These are phyloP conservation scores for Calocybe indica DNA, from an alignment of 768 basidiomycete species.

Conservation along the genomic window DNA sequence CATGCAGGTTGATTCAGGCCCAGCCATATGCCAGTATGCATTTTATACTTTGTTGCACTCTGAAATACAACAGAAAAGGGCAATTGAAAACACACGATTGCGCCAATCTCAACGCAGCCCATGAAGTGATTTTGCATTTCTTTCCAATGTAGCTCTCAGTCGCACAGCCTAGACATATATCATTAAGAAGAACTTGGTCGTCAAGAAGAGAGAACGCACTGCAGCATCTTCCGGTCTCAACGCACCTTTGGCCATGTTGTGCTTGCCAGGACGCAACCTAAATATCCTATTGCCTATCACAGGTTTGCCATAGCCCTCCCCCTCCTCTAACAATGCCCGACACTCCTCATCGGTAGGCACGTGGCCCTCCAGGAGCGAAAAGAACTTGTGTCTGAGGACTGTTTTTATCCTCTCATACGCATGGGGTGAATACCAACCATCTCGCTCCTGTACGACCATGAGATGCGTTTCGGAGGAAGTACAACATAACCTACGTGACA, in stretches of 20 bases:
- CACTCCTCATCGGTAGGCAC: constrained; percentile 72
- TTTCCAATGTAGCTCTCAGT: constrained; percentile 59
- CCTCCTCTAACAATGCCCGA: constrained; percentile 47
- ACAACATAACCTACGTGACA: constrained; percentile 57
- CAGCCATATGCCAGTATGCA: neutral
- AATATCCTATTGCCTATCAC: constrained; percentile 37
- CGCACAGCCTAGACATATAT: constrained; percentile 49
- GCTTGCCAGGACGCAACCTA: constrained; percentile 61
- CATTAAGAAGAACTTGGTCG: neutral
- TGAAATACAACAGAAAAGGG: constrained; percentile 9
- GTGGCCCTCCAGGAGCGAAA: constrained; percentile 68
- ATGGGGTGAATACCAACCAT: constrained; percentile 83
- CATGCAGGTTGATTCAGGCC: neutral
- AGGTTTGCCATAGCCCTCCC: constrained; percentile 32
- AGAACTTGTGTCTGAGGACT: constrained; percentile 82
- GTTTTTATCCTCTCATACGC: constrained; percentile 80
- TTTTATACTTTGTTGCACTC: neutral
- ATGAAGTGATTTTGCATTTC: constrained; percentile 36
- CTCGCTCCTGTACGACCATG: constrained; percentile 51
- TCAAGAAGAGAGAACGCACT: constrained; percentile 35
- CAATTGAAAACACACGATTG: too few relatives aligned
- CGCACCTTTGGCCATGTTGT: constrained; percentile 88
- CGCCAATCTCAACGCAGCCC: constrained; percentile 11
- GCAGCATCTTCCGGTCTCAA: constrained; percentile 79
- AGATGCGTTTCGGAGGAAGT: neutral